A percentile compares a stretch with the other conserved stretches of the same genome.
phyloP scores from a whole-genome alignment of 805 yeast species.

The Candida vartiovaarae region DNA sequence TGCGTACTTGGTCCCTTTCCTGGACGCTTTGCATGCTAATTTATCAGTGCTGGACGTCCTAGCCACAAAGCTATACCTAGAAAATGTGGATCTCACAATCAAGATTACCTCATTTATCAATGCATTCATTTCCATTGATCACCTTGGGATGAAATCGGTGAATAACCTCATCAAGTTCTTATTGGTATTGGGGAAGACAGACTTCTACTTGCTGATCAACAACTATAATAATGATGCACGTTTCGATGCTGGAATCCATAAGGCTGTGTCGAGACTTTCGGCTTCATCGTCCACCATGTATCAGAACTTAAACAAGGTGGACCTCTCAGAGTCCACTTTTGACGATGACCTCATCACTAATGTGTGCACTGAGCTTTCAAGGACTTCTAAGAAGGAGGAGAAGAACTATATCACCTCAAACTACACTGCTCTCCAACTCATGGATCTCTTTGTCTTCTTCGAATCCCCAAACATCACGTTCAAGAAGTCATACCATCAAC shows the following conservation, averaged over 20 bases:
- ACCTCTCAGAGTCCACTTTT: conserved; percentile 16
- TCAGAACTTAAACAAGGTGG: conserved; percentile 9
- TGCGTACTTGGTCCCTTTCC: conserved; percentile 11
- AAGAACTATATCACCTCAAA: conserved; percentile 31
- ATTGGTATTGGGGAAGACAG: conserved; percentile 39
- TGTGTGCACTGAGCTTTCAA: conserved; percentile 10
- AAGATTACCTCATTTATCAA: conserved; percentile 16
- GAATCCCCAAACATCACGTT: conserved; percentile 52
- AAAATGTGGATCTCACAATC: conserved; percentile 18
- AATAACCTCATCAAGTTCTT: conserved; percentile 33
- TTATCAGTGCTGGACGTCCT: conserved; percentile 12
- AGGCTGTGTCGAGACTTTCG: conserved; percentile 9
- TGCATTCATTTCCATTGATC: conserved; percentile 16
- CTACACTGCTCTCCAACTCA: conserved; percentile 42
- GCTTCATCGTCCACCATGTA: conserved; percentile 7
- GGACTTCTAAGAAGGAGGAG: conserved; percentile 9
- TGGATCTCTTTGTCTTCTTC: conserved; percentile 48
- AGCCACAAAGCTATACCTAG: conserved; percentile 14
- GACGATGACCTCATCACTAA: conserved; percentile 14
- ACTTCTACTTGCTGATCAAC: conserved; percentile 38
- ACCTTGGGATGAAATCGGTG: conserved; percentile 13
- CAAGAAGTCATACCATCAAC: conserved; percentile 57
- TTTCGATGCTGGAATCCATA: conserved; percentile 5
- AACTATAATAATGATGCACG: conserved; percentile 31
- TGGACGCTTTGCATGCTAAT: conserved; percentile 15